Percentiles rank a stretch among this genome's conserved stretches.
phyloP scores from a whole-genome alignment of 306 rosid species.

The Hippophae rhamnoides region DNA sequence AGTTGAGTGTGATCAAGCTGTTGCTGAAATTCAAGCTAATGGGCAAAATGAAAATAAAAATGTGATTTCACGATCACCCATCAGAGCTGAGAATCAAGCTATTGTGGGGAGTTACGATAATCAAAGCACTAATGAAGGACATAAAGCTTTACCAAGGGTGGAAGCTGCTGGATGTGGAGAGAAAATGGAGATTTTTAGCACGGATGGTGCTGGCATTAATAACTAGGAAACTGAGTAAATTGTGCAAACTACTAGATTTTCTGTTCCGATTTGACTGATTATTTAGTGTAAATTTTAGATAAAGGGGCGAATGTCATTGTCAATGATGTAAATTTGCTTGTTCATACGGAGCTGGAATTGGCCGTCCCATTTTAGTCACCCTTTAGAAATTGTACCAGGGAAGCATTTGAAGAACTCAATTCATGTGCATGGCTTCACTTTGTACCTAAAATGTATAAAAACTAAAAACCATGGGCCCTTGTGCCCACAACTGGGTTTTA shows the following conservation, averaged over 20 bases:
- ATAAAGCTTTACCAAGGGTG: constrained; percentile 9
- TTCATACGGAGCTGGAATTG: too few relatives aligned
- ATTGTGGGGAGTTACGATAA: constrained; percentile 14
- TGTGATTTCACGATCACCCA: constrained; percentile 1
- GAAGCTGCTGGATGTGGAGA: constrained; percentile 17
- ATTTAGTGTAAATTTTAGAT: constrained; percentile 13
- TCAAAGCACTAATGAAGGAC: constrained; percentile 25
- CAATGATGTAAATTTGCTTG: too few relatives aligned
- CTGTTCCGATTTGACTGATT: not conserved
- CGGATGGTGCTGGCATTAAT: constrained; percentile 4
- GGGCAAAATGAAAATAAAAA: constrained; percentile 16
- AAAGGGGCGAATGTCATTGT: too few relatives aligned
- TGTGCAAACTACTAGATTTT: not conserved
- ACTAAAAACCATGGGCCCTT: too few relatives aligned
- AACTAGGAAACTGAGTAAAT: not conserved
- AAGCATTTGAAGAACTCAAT: too few relatives aligned
- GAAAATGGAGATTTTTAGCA: constrained; percentile 15
- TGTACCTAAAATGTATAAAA: too few relatives aligned
- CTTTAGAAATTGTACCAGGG: too few relatives aligned
- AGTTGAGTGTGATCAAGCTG: constrained; percentile 9
- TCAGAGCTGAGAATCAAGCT: not conserved
- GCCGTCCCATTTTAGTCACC: too few relatives aligned
- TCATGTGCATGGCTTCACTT: too few relatives aligned
- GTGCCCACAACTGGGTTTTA: too few relatives aligned
- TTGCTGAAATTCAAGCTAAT: constrained; percentile 16